Evolutionary conservation across 345 rosid species (phyloP), one percentile per base, ranked within the genome.

Genomic region (Hibiscus syriacus): DNA sequence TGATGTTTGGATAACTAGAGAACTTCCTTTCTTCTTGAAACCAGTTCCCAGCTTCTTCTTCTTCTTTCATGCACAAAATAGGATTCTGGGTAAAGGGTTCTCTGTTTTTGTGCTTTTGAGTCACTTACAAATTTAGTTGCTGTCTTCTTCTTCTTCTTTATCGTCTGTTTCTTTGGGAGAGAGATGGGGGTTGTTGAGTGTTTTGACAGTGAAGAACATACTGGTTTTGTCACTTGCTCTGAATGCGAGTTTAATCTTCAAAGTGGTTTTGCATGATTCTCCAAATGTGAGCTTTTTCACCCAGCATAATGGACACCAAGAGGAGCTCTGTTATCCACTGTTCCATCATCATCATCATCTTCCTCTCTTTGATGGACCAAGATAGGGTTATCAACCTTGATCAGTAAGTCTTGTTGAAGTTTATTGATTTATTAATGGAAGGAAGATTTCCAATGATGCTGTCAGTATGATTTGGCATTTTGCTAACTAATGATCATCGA

Each of bases 341-440:
- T 56, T 11, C 0, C 30, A 22, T 23, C 56, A 0, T 16, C 50
- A 5, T 38, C 43, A 38, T 20, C 43, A 39, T 56, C 76, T 2
- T 65, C 67, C 2, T 56, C 71, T 0, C n/a, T n/a, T 62, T 46
- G 58, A 45, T 72, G 69, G 77, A 78, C 53, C 65, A 54, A 20
- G 79, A 78, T 13, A 76, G 80, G 72, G 72, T 83, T 52, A 78
- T 88, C 83, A 83, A 83, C 66, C 79, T 88, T 3, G 85, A 82
- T 69, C 83, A 83, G 97, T 90, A 77, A 83, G 97, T 80, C 19
- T 61, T 58, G n/a, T n/a, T n/a, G n/a, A n/a, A n/a, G n/a, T n/a
- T n/a, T n/a, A n/a, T n/a, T n/a, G n/a, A n/a, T n/a, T n/a, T n/a
- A n/a, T n/a, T n/a, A n/a, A n/a, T n/a, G n/a, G n/a, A n/a, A n/a